Percentiles rank a stretch among this genome's conserved stretches.
Evolutionary conservation across 345 rosid species (phyloP).

Genomic region (Aegle marmelos): DNA sequence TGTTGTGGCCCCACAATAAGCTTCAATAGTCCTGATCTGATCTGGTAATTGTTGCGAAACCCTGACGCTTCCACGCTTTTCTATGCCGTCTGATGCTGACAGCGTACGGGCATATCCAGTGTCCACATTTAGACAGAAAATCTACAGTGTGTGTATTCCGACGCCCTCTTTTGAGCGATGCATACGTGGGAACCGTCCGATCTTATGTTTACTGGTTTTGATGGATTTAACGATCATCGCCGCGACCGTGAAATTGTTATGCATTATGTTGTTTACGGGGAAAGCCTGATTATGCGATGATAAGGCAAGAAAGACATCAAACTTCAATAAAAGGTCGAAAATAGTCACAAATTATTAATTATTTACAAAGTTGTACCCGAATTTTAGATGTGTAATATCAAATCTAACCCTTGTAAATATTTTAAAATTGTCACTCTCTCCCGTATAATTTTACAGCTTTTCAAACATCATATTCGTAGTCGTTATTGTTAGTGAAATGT

Average conservation of each 20-base stretch:
- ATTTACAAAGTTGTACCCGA: too few relatives aligned
- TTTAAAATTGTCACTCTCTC: too few relatives aligned
- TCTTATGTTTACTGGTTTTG: not conserved
- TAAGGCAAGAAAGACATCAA: too few relatives aligned
- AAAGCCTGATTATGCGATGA: conserved; percentile 14
- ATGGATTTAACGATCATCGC: not conserved
- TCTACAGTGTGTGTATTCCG: not conserved
- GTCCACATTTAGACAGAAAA: not conserved
- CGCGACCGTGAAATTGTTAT: not conserved
- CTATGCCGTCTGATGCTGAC: conserved; percentile 14
- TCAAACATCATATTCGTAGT: too few relatives aligned
- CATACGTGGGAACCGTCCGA: not conserved
- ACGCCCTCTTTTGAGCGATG: not conserved
- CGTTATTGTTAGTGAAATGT: too few relatives aligned
- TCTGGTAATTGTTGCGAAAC: not conserved
- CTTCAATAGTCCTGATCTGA: conserved; percentile 9
- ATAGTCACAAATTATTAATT: not conserved
- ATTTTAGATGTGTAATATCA: too few relatives aligned
- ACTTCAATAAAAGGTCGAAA: too few relatives aligned
- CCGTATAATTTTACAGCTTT: too few relatives aligned
- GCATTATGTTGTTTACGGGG: not conserved
- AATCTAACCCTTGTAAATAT: too few relatives aligned
- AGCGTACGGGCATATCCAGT: conserved; percentile 18
- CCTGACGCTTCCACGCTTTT: not conserved
- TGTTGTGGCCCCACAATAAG: not conserved